Evolutionary conservation across 768 basidiomycete genomes (phyloP).

Genomic region (Dacryopinax primogenitus): DNA sequence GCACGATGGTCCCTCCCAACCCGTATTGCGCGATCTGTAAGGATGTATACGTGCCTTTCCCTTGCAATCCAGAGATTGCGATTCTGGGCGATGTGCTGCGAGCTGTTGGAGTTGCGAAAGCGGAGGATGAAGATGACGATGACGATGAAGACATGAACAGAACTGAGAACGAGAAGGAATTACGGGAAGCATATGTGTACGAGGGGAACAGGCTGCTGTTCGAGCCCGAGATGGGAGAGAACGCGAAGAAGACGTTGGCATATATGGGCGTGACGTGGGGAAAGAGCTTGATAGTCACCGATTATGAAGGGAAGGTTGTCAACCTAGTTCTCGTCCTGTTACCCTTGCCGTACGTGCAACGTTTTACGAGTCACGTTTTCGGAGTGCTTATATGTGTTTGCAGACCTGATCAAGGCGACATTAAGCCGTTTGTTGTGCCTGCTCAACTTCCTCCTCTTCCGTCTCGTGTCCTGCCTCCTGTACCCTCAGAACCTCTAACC

Average conservation of each 20-base stretch:
- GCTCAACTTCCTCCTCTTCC: slow-evolving; percentile 48
- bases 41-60: slow-evolving; percentile 64
- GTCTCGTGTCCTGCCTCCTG: slow-evolving; percentile 30
- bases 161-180: slow-evolving; percentile 27
- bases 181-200: slow-evolving; percentile 62
- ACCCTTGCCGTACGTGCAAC: slow-evolving; percentile 49
- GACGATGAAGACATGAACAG: slow-evolving; percentile 28
- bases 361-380: not conserved
- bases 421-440: slow-evolving; percentile 48
- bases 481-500: slow-evolving; percentile 33
- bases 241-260: slow-evolving; percentile 63
- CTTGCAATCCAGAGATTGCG: slow-evolving; percentile 57
- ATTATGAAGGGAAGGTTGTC: slow-evolving; percentile 68
- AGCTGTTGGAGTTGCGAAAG: slow-evolving; percentile 42
- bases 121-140: slow-evolving; percentile 12
- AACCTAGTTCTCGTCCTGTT: slow-evolving; percentile 62
- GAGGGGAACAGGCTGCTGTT: slow-evolving; percentile 77
- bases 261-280: slow-evolving; percentile 69
- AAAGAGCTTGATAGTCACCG: slow-evolving; percentile 77
- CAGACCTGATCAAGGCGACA: slow-evolving; percentile 48
- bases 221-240: slow-evolving; percentile 92
- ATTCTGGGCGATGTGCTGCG: slow-evolving; percentile 61
- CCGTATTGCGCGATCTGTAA: slow-evolving; percentile 71
- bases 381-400: slow-evolving; percentile 8
- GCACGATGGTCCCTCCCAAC: slow-evolving; percentile 56